phyloP scores from a whole-genome alignment of 495 filamentous ascomycete species.

The Poronia punctata region DNA sequence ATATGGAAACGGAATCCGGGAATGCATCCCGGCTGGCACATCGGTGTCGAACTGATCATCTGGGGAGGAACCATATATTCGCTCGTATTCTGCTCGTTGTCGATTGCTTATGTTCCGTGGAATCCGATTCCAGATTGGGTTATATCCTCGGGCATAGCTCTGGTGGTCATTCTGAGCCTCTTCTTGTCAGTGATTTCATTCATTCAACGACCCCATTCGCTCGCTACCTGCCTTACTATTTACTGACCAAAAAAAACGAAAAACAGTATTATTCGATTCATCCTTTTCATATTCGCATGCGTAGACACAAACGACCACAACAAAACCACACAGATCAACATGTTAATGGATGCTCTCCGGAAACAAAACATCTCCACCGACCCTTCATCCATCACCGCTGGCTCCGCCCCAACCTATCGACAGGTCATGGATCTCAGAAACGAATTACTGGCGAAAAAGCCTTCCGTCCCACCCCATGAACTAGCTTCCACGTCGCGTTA shows the following conservation, averaged over 20 bases:
- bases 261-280: slow-evolving; percentile 1
- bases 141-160: background rate
- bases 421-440: too few species aligned
- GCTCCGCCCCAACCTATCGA: background rate
- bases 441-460: too few species aligned
- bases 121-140: background rate
- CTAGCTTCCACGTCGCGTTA: too few species aligned
- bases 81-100: slow-evolving; percentile 1
- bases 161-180: background rate
- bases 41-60: slow-evolving; percentile 1
- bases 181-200: slow-evolving; percentile 3
- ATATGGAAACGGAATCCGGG: slow-evolving; percentile 5
- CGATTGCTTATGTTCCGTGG: too few species aligned
- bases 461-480: too few species aligned
- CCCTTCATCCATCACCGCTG: background rate
- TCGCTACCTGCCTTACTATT: too few species aligned
- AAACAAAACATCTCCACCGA: background rate
- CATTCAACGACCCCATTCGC: background rate
- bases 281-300: slow-evolving; percentile 4
- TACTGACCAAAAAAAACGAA: background rate
- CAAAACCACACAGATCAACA: background rate
- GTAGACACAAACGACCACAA: slow-evolving; percentile 3
- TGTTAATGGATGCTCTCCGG: slow-evolving; percentile 3
- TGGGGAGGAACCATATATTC: slow-evolving; percentile 2
- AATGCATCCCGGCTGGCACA: slow-evolving; percentile 3